Evolutionary conservation across 345 rosid species (phyloP).

Genomic region (Atalantia buxifolia): DNA sequence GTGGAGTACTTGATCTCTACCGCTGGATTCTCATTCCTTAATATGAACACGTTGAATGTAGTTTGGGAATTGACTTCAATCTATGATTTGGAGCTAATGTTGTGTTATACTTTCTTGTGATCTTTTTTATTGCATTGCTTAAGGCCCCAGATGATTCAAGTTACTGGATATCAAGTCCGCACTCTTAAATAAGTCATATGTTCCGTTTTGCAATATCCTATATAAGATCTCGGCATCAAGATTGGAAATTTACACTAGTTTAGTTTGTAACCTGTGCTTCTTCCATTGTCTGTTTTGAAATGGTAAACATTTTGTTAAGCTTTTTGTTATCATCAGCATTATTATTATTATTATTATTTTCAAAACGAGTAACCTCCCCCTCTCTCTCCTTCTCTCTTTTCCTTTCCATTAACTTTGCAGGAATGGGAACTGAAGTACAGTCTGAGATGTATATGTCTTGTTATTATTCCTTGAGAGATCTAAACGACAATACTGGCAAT

Average conservation of each 20-base stretch:
- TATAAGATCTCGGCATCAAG: not conserved
- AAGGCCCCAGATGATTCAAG: not conserved
- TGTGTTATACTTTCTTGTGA: not conserved
- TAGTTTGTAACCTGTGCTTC: not conserved
- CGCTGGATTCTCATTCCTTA: slow-evolving; percentile 4
- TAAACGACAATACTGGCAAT: slow-evolving; percentile 37
- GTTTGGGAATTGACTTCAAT: not conserved
- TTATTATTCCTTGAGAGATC: slow-evolving; percentile 50
- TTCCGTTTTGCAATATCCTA: not conserved
- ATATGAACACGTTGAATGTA: not conserved
- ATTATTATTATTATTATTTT: not conserved
- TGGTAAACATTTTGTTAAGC: not conserved
- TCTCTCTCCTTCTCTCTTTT: not conserved
- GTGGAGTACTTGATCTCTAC: not conserved
- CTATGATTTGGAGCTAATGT: not conserved
- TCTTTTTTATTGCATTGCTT: not conserved
- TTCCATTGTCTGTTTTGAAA: not conserved
- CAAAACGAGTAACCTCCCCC: not conserved
- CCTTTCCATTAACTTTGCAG: slow-evolving; percentile 23
- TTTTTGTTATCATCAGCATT: not conserved
- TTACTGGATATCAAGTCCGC: not conserved
- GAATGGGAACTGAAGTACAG: slow-evolving; percentile 72
- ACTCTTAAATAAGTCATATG: not conserved
- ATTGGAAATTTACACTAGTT: not conserved
- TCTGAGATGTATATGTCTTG: slow-evolving; percentile 50